A percentile compares a stretch with the other conserved stretches of the same genome.
Evolutionary conservation across 1,284 basidiomycete species (phyloP).

Genomic region (Meripilus lineatus): DNA sequence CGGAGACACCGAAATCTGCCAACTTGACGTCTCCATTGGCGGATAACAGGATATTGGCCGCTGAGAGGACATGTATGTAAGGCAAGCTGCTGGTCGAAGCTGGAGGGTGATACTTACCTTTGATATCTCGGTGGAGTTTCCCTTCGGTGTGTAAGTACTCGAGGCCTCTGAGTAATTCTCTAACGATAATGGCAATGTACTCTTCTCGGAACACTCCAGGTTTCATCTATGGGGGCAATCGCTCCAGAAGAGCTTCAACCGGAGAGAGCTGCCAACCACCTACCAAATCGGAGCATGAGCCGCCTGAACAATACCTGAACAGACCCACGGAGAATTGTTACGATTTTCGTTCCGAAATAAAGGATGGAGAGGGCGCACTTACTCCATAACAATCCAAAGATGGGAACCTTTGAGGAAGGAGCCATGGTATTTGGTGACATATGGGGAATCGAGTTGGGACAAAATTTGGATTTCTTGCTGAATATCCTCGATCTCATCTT

Average conservation of each 20-base stretch:
- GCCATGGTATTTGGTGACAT: slow-evolving; percentile 97
- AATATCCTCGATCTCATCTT: slow-evolving; percentile 99
- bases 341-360: slow-evolving; percentile 3
- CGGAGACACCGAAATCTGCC: slow-evolving; percentile 98
- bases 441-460: slow-evolving; percentile 93
- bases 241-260: slow-evolving; percentile 7
- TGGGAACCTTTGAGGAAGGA: slow-evolving; percentile 93
- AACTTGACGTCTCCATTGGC: slow-evolving; percentile 96
- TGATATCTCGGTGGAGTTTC: slow-evolving; percentile 98
- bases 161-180: slow-evolving; percentile 88
- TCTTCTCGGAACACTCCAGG: slow-evolving; percentile 96
- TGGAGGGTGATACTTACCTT: slow-evolving; percentile 53
- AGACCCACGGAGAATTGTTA: slow-evolving; percentile 11
- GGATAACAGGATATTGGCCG: slow-evolving; percentile 93
- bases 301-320: slow-evolving; percentile 76
- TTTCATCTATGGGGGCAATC: slow-evolving; percentile 74
- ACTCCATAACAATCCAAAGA: slow-evolving; percentile 99
- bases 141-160: slow-evolving; percentile 96
- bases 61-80: slow-evolving; percentile 33
- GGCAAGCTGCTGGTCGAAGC: neutral
- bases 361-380: slow-evolving; percentile 29
- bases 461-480: slow-evolving; percentile 99
- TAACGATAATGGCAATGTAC: slow-evolving; percentile 95
- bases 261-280: slow-evolving; percentile 19
- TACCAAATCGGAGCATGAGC: slow-evolving; percentile 82